Percentiles rank a stretch among this genome's conserved stretches.
These are phyloP conservation scores for Epichloe glyceriae DNA, from an alignment of 2,329 filamentous ascomycete genomes.

Conservation along the genomic window DNA sequence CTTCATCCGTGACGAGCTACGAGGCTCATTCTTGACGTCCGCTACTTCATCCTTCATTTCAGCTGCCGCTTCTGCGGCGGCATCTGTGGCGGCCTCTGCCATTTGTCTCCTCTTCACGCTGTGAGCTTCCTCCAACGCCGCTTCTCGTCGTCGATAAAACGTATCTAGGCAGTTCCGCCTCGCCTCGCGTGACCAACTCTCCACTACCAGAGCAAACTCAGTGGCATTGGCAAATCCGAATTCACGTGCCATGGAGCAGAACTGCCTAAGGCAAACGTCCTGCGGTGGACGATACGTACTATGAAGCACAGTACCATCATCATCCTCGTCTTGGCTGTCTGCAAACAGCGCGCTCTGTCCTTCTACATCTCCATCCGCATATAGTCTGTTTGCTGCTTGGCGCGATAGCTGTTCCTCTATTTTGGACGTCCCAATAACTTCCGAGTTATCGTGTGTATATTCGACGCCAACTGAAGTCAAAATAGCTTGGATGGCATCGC, in stretches of 20 bases:
- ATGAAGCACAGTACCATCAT: slow-evolving; percentile 18
- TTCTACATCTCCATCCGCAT: slow-evolving; percentile 28
- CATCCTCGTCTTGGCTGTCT: slow-evolving; percentile 27
- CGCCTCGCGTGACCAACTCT: slow-evolving; percentile 78
- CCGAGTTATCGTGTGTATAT: slow-evolving; percentile 93
- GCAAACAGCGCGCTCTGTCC: slow-evolving; percentile 46
- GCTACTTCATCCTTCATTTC: slow-evolving; percentile 2
- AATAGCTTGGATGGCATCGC: slow-evolving; percentile 78
- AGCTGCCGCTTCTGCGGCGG: neutral
- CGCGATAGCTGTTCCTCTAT: slow-evolving; percentile 78
- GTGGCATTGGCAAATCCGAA: slow-evolving; percentile 65
- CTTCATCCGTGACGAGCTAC: neutral
- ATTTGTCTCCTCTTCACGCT: slow-evolving; percentile 8
- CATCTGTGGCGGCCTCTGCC: neutral
- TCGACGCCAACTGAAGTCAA: slow-evolving; percentile 77
- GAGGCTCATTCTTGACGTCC: slow-evolving; percentile 1
- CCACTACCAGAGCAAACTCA: slow-evolving; percentile 82
- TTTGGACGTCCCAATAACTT: slow-evolving; percentile 84
- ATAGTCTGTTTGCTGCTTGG: slow-evolving; percentile 52
- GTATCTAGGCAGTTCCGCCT: slow-evolving; percentile 62
- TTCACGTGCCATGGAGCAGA: slow-evolving; percentile 75
- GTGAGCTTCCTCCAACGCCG: slow-evolving; percentile 17
- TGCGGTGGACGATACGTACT: slow-evolving; percentile 56
- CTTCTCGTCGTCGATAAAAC: slow-evolving; percentile 62
- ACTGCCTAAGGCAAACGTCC: slow-evolving; percentile 66